A percentile compares a stretch with the other conserved stretches of the same genome.
Conservation (phyloP, 1,284 basidiomycete species). For the Trametes sp. region DNA sequence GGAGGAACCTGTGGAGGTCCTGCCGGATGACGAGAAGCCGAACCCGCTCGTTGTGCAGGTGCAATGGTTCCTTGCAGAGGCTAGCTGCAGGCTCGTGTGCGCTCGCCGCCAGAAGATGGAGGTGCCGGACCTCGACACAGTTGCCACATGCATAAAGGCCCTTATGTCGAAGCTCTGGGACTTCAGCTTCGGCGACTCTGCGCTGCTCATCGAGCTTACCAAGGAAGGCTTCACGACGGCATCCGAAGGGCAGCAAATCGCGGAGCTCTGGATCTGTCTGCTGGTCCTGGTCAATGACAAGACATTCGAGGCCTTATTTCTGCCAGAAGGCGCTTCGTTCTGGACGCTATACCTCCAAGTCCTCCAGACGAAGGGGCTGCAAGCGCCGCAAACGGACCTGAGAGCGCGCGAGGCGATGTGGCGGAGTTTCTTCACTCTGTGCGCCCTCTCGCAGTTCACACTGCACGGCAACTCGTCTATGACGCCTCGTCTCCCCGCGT, state of each 20-base stretch:
- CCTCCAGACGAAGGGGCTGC: slow-evolving; percentile 43
- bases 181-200: slow-evolving; percentile 59
- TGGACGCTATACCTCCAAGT: slow-evolving; percentile 53
- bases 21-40: slow-evolving; percentile 36
- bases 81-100: slow-evolving; percentile 51
- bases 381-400: slow-evolving; percentile 42
- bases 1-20: slow-evolving; percentile 33
- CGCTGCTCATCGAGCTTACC: slow-evolving; percentile 50
- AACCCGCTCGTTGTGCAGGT: slow-evolving; percentile 52
- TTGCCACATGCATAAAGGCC: slow-evolving; percentile 40
- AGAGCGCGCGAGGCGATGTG: slow-evolving; percentile 77
- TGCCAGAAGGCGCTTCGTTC: slow-evolving; percentile 42
- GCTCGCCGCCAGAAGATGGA: slow-evolving; percentile 36
- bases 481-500: slow-evolving; percentile 57
- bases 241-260: slow-evolving; percentile 37
- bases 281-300: slow-evolving; percentile 53
- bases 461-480: slow-evolving; percentile 64
- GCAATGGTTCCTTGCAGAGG: slow-evolving; percentile 71
- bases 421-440: slow-evolving; percentile 75
- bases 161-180: slow-evolving; percentile 62
- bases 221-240: slow-evolving; percentile 47
- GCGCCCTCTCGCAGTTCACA: slow-evolving; percentile 83
- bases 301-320: slow-evolving; percentile 12
- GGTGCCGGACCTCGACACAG: slow-evolving; percentile 31
- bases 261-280: slow-evolving; percentile 82